Base-by-base conservation (phyloP, 1,284 basidiomycete genomes). In the Moesziomyces sp. region DNA sequence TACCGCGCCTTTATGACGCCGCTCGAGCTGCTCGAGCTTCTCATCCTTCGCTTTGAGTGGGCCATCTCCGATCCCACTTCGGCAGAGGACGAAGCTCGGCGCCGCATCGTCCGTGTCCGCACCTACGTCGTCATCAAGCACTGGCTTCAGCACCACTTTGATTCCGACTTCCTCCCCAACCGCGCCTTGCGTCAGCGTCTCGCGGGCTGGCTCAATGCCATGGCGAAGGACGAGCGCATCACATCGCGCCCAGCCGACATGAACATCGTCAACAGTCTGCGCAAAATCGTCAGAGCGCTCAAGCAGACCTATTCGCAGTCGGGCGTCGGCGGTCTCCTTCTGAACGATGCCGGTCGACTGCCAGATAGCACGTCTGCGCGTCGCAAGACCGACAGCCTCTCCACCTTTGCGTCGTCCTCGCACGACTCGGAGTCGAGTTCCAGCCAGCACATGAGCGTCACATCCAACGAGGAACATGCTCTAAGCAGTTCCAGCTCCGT, bases 51-150 rank as follows among this genome's bases (percentile, higher is more conserved):
- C 9, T 80, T 82, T 51, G 61, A 78, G 7, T 82, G 80, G 80
- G 76, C 79, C n/a, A 35, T 80, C 11, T 59, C 63, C 0, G 59
- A 67, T 9, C 57, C 70, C 5, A 52, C 42, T 43, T 73, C 60
- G 0, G 65, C 74, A 14, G 59, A 58, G 10, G 80, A 81, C 44
- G 79, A 76, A 42, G 71, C 77, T 10, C 66, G 65, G 38, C 67
- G 78, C 4, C 67, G 77, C 40, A 77, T 82, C 26, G 80, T 82
- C 2, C 75, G 76, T 3, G 80, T 82, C 0, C 58, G 80, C 19
- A 82, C 79, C 30, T 79, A 78, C 45, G 77, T 74, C 47, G 77
- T 80, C 43, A 60, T 82, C 65, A 77, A 78, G 54, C 67, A 74
- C 50, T 82, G 80, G 80, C 66, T 82, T 13, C 63, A 62, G 47